Conservation (phyloP, 352 stramenopile species). For the Blastocystis sp. region DNA sequence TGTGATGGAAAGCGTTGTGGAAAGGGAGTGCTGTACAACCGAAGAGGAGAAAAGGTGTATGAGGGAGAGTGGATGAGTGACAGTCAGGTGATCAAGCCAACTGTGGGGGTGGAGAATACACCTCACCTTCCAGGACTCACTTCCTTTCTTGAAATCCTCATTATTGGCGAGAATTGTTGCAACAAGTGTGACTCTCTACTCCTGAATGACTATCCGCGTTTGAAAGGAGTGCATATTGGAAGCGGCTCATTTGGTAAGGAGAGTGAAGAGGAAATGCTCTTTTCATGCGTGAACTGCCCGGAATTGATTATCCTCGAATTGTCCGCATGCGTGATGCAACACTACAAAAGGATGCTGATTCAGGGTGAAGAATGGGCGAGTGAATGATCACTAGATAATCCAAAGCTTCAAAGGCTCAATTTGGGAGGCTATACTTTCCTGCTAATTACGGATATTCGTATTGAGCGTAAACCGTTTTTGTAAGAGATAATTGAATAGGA, state of each 20-base stretch:
- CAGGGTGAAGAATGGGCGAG: neutral
- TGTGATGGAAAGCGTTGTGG: neutral
- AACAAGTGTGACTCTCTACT: neutral
- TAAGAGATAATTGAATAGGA: neutral
- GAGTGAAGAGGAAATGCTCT: neutral
- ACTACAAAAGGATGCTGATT: neutral
- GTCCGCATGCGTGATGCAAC: neutral
- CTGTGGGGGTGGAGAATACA: neutral
- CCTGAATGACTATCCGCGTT: neutral
- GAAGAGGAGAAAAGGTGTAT: neutral
- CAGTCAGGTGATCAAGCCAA: no score
- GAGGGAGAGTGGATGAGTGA: neutral
- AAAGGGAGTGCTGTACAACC: neutral
- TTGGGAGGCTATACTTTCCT: neutral
- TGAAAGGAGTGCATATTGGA: neutral
- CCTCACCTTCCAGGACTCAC: neutral
- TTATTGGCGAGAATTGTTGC: neutral
- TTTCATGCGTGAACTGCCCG: neutral
- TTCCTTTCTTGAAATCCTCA: neutral
- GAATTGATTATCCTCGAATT: neutral
- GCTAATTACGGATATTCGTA: neutral
- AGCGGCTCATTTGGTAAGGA: neutral
- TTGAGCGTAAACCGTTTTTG: neutral
- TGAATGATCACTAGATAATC: neutral
- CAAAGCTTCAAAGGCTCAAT: neutral